Base-by-base conservation (phyloP, 2,329 filamentous ascomycete species). In the Arthrobotrys sphaeroides region DNA sequence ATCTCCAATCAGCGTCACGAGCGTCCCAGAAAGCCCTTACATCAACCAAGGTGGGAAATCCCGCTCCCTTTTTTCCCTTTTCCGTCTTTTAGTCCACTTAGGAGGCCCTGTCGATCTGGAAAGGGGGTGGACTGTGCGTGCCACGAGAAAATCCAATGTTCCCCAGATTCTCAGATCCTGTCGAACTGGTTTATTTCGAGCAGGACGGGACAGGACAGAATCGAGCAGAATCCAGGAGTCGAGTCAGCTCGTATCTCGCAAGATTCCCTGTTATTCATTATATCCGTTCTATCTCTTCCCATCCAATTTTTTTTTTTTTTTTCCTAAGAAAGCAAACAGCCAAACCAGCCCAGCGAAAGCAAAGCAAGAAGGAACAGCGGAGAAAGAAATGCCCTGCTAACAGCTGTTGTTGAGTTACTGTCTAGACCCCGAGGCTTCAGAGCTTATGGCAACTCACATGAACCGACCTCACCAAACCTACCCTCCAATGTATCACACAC, bases 401-500 rank as follows among this genome's bases (percentile, higher is more conserved):
- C 57, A 57, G 42, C 22, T 5, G 36, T 31, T 13, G n/a, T n/a
- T 13, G n/a, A 47, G 31, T 38, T 55, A 22, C 49, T 55, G 36
- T 51, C 18, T 60, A 74, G 70, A 74, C 36, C 45, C 70, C 24
- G 70, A 74, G 47, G 62, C 70, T 53, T 62, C 62, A 45, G 70
- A 74, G 70, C 70, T 67, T 74, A 90, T 90, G 89, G 88, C 89
- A 77, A 85, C 88, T 79, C 86, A 88, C 79, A 89, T 90, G 86
- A 88, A 88, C 82, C 86, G 88, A 79, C 83, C 87, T 77, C 73
- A 76, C 65, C 73, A 76, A 76, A 82, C 85, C 51, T 97, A 96
- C 82, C 94, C 94, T 79, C 92, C 93, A 75, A 96, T 97, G 82
- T 97, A 97, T 82, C 92, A 97, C 83, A 96, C 94, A 16, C 93